Evolutionary conservation across 352 stramenopile genomes (phyloP), one percentile per base, ranked within the genome.

Genomic region (Globisporangium rhizosaccharum): DNA sequence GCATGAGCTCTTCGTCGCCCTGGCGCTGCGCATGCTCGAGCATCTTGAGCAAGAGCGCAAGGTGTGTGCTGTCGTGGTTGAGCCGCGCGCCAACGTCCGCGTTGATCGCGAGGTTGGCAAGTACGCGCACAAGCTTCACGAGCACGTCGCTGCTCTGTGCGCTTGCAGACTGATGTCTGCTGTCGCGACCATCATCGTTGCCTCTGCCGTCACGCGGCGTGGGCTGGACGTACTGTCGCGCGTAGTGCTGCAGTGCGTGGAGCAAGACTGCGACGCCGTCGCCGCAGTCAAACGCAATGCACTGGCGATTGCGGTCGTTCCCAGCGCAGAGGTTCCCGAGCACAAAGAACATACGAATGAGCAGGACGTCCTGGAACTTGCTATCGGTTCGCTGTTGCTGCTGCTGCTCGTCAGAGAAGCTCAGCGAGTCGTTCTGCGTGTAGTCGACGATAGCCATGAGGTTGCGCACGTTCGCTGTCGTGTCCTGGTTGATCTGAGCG

Each of bases 251-350:
- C 33, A 92, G 50, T 1, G 65, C 60, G 18, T 71, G 48, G 11
- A 92, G 53, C 20, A 95, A 57, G 5, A 72, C 49, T 0, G 59
- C 25, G 8, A 80, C 46, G 0, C 74, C 79, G 0, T 55, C 62
- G 0, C 55, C 60, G 9, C 68, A 65, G 0, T 78, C 61, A 12
- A 70, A 53, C 0, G 63, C 72, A 18, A 95, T 52, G 25, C 77
- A 60, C 0, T 63, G 51, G 9, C 87, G 78, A 51, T 92, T 95
- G 44, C 74, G 72, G 44, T 96, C 87, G 54, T 94, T 95, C 2
- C 72, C 76, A 25, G 88, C 86, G 54, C 85, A 95, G n/a, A 96
- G 65, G 59, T 96, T 96, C 1, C 87, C 88, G 1, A 96, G 67
- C 37, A 85, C 70, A 57, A 96, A 96, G 57, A 85, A 87, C 25